Percentiles rank a stretch among this genome's conserved stretches.
Conservation (phyloP, 1,284 basidiomycete species). For the Melampsora larici-populina region DNA sequence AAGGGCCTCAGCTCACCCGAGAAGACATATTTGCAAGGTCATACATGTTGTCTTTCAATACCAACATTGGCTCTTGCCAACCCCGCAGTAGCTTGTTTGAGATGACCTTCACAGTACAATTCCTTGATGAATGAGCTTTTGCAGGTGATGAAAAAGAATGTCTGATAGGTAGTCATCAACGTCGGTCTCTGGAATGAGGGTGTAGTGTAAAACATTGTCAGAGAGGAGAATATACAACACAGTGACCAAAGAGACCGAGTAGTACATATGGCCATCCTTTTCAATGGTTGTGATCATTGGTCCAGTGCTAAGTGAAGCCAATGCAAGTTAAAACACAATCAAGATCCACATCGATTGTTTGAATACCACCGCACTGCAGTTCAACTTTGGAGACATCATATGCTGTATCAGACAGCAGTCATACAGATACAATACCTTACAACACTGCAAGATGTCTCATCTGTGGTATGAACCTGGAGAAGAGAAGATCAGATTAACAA, state of each 20-base stretch:
- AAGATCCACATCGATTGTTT: conserved; percentile 78
- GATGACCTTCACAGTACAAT: conserved; percentile 67
- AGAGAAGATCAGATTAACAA: not conserved
- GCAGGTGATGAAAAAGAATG: conserved; percentile 73
- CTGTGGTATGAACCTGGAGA: conserved; percentile 72
- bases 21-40: conserved; percentile 40
- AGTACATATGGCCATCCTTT: conserved; percentile 67
- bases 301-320: conserved; percentile 81
- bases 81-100: conserved; percentile 77
- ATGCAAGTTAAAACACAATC: conserved; percentile 87
- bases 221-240: not conserved
- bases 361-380: conserved; percentile 75
- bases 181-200: conserved; percentile 47
- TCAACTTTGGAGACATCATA: conserved; percentile 83
- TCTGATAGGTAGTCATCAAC: conserved; percentile 70
- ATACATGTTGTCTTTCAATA: conserved; percentile 40
- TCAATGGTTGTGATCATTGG: conserved; percentile 68
- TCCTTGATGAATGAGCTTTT: conserved; percentile 74
- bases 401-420: conserved; percentile 72
- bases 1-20: conserved; percentile 6
- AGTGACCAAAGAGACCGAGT: not conserved
- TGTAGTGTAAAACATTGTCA: conserved; percentile 19
- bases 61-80: conserved; percentile 63
- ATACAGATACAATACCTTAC: too few species aligned
- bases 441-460: conserved; percentile 84